Evolutionary conservation across 179 eudicot genomes (phyloP).

Genomic region (Camellia oleifera): DNA sequence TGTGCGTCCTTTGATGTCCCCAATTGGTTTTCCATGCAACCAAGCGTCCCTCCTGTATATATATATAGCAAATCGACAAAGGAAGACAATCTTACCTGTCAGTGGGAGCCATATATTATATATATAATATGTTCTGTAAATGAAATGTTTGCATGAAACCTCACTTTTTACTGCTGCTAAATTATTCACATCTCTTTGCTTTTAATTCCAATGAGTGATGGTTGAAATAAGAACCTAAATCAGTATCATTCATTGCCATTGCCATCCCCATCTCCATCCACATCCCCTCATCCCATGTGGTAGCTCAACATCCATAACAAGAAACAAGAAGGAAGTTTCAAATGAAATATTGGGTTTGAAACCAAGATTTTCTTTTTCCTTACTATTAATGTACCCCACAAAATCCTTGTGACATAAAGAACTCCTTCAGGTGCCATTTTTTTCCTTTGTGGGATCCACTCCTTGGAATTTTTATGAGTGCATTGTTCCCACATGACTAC

Average conservation of each 20-base stretch:
- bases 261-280: too few species aligned
- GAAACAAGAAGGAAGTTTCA: too few species aligned
- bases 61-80: neutral
- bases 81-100: neutral
- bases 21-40: slow-evolving; percentile 4
- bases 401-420: neutral
- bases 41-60: neutral
- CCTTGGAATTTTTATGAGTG: neutral
- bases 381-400: neutral
- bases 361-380: neutral
- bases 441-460: neutral
- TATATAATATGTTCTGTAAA: neutral
- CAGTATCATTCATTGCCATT: too few species aligned
- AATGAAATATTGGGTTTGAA: neutral
- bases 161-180: neutral
- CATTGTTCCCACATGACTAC: neutral
- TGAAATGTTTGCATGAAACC: neutral
- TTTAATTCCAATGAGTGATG: too few species aligned
- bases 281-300: neutral
- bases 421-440: neutral
- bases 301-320: neutral
- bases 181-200: neutral
- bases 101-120: neutral
- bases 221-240: too few species aligned
- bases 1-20: neutral